Evolutionary conservation across 179 eudicot species (phyloP), one percentile per base, ranked within the genome.

Genomic region (Carnegiea gigantea): DNA sequence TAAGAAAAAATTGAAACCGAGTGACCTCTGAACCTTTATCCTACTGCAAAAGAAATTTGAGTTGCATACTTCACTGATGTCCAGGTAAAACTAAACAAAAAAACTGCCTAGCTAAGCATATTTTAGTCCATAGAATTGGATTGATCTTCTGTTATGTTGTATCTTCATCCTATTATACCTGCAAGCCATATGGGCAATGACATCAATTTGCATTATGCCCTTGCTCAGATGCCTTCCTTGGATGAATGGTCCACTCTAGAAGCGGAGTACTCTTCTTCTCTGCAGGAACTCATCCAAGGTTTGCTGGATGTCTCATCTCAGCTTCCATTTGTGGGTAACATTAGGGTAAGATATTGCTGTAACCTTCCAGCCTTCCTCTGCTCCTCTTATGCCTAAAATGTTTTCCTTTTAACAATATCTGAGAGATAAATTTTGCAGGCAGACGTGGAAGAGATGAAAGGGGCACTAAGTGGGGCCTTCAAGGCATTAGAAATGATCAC

Each of bases 221-320:
- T 76, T 74, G 26, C 54, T 84, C 84, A 94, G 98, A 83, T 93
- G 86, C 92, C 94, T 36, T 72, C 53, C 79, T 88, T 94, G 81
- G 94, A 92, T 38, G 89, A 89, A 80, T 94, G 98, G 98, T 84
- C 91, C 77, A 80, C 82, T 79, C 46, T 92, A 82, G 94, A 94
- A 83, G 91, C 83, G 72, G 92, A 86, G 18, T 91, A 89, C 82
- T 82, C 93, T 60, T 75, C 84, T 67, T 91, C 94, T n/a, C 83
- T 92, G 82, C 79, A 84, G 77, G 97, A 83, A 30, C 83, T 85
- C 38, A 83, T 84, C 75, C 82, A 88, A 48, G 90, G 95, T 30
- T 87, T 94, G 84, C 78, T 82, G 70, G 88, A 87, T 77, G 89
- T 88, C 78, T 89, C 91, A 12, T 85, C 91, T 51, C 92, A 90